These are phyloP conservation scores for Myriangium duriaei DNA, from an alignment of 2,329 filamentous ascomycete species.

Conservation along the genomic window DNA sequence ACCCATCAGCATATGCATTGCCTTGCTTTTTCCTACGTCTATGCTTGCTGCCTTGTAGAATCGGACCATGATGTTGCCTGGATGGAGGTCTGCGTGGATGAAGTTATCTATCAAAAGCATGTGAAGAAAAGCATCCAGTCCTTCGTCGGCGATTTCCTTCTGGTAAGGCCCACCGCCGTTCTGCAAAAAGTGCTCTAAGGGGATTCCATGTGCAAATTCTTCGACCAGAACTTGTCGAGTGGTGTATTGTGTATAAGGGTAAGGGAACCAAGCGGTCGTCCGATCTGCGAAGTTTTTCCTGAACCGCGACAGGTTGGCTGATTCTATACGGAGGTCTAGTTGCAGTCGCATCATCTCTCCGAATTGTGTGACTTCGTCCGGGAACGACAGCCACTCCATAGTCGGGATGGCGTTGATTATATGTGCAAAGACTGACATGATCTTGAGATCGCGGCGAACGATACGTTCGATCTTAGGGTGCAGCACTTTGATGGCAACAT, in stretches of 20 bases:
- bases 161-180: conserved; percentile 88
- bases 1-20: neutral
- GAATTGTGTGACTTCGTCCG: conserved; percentile 87
- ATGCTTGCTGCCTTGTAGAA: conserved; percentile 79
- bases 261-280: conserved; percentile 92
- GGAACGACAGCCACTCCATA: conserved; percentile 93
- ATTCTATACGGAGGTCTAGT: conserved; percentile 86
- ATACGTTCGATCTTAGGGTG: conserved; percentile 84
- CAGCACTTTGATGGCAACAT: conserved; percentile 91
- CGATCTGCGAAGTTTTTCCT: conserved; percentile 80
- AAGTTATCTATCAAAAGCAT: conserved; percentile 98
- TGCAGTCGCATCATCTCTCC: conserved; percentile 99
- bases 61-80: conserved; percentile 98
- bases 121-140: conserved; percentile 85
- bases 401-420: conserved; percentile 78
- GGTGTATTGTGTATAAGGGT: conserved; percentile 82
- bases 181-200: conserved; percentile 77
- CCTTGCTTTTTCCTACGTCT: conserved; percentile 38
- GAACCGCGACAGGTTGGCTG: conserved; percentile 78
- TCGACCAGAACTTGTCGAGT: conserved; percentile 88
- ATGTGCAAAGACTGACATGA: conserved; percentile 86
- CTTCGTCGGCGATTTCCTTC: conserved; percentile 86
- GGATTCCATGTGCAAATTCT: conserved; percentile 91
- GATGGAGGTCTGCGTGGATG: conserved; percentile 89
- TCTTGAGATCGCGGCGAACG: conserved; percentile 79